A percentile compares a stretch with the other conserved stretches of the same genome.
phyloP scores from a whole-genome alignment of 371 early-diverging fungal genomes.

The Saksenaea oblongispora region DNA sequence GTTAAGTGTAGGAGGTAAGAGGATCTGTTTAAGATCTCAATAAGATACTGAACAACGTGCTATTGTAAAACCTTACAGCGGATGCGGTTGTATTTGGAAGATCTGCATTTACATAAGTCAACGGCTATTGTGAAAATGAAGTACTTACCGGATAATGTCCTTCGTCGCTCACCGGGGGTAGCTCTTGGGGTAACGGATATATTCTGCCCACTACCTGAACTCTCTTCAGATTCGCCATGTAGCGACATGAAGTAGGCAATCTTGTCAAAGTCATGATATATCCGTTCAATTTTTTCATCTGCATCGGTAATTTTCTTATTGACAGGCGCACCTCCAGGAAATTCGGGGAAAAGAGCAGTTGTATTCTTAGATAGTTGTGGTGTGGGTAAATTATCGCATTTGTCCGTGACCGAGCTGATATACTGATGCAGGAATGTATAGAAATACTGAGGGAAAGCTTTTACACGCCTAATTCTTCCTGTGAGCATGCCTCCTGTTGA shows the following conservation, averaged over 20 bases:
- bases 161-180: conserved; percentile 17
- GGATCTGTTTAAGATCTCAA: conserved; percentile 19
- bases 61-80: conserved; percentile 21
- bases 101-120: conserved; percentile 10
- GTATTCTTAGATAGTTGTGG: conserved; percentile 10
- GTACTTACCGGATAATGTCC: conserved; percentile 26
- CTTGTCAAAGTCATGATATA: conserved; percentile 77
- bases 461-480: conserved; percentile 57
- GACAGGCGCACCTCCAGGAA: conserved; percentile 16
- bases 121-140: no score
- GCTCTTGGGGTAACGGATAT: background rate
- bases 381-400: conserved; percentile 29
- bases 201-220: background rate
- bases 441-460: conserved; percentile 78
- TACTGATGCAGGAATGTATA: conserved; percentile 80
- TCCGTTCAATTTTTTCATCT: conserved; percentile 77
- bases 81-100: conserved; percentile 38
- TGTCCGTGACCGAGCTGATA: conserved; percentile 69
- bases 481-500: background rate
- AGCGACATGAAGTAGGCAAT: conserved; percentile 61
- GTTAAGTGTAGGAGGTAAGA: conserved; percentile 44
- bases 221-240: conserved; percentile 16
- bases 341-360: conserved; percentile 19
- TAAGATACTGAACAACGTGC: background rate
- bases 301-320: conserved; percentile 54